phyloP scores from a whole-genome alignment of 139 green algal species.

The Monoraphidium neglectum region DNA sequence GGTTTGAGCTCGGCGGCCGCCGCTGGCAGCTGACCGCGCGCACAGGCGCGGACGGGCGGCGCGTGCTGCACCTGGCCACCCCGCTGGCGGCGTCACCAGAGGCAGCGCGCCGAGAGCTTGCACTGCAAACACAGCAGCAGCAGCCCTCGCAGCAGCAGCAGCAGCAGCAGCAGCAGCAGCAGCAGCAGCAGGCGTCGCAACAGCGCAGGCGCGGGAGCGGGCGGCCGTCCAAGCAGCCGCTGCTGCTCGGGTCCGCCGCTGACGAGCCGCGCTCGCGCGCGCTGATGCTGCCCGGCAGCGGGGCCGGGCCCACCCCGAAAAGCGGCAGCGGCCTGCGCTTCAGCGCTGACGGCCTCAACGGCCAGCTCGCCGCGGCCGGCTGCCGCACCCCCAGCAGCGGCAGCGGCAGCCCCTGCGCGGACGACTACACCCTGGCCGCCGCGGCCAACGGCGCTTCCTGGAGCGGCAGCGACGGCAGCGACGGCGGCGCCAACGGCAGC shows the following conservation, averaged over 20 bases:
- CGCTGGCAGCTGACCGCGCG: too few relatives aligned
- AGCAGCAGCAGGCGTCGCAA: neutral
- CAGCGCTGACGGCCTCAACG: neutral
- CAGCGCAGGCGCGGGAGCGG: neutral
- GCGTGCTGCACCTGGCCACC: too few relatives aligned
- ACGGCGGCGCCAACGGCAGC: neutral
- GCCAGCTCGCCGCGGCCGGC: neutral
- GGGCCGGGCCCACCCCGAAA: neutral
- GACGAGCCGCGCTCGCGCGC: neutral
- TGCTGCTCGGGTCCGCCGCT: neutral
- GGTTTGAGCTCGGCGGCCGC: too few relatives aligned
- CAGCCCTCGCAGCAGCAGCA: neutral
- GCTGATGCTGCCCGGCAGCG: neutral
- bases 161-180: slow-evolving; percentile 12
- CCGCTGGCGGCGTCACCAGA: too few relatives aligned
- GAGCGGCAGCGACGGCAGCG: neutral
- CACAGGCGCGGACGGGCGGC: too few relatives aligned
- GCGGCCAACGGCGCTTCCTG: neutral
- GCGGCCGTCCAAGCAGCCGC: neutral
- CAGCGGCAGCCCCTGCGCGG: neutral
- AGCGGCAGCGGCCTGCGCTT: neutral
- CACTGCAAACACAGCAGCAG: too few relatives aligned
- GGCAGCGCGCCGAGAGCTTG: too few relatives aligned
- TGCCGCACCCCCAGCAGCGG: neutral
- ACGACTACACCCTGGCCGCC: neutral